Percentiles rank a stretch among this genome's conserved stretches.
These are phyloP conservation scores for Podaxis sp. DNA, from an alignment of 768 basidiomycete species.

Conservation along the genomic window DNA sequence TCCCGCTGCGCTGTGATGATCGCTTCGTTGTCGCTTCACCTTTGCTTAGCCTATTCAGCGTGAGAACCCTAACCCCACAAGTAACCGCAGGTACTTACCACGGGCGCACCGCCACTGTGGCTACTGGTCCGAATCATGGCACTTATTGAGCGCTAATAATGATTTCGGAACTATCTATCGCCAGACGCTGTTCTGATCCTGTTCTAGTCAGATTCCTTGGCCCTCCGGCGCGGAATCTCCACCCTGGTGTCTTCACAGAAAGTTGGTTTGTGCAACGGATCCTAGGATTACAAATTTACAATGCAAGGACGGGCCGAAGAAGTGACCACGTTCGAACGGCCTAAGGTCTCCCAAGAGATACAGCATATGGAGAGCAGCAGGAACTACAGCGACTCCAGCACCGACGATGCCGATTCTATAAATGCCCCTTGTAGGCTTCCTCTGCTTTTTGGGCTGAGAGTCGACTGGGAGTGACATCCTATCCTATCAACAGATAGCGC, in stretches of 20 bases:
- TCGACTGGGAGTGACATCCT: background rate
- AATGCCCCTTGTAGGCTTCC: background rate
- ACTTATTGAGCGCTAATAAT: background rate
- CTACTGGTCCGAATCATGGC: too few relatives aligned
- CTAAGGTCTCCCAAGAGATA: background rate
- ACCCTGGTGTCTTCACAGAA: too few relatives aligned
- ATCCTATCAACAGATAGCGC: conserved; percentile 31
- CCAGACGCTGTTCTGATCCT: background rate
- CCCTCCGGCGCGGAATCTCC: too few relatives aligned
- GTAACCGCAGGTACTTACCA: too few relatives aligned
- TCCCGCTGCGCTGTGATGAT: too few relatives aligned
- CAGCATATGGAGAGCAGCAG: background rate
- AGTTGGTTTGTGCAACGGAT: background rate
- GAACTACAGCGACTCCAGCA: background rate
- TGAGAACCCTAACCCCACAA: too few relatives aligned
- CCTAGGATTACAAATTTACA: background rate
- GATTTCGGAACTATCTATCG: background rate
- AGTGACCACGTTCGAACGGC: background rate
- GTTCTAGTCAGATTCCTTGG: background rate
- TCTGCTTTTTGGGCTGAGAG: too few relatives aligned
- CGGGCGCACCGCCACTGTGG: too few relatives aligned
- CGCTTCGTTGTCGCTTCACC: too few relatives aligned
- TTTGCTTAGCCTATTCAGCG: too few relatives aligned
- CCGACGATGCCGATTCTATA: background rate
- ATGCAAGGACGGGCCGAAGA: background rate